Conservation (phyloP, 108 stramenopile species). For the Cyclostephanos invisitatus region DNA sequence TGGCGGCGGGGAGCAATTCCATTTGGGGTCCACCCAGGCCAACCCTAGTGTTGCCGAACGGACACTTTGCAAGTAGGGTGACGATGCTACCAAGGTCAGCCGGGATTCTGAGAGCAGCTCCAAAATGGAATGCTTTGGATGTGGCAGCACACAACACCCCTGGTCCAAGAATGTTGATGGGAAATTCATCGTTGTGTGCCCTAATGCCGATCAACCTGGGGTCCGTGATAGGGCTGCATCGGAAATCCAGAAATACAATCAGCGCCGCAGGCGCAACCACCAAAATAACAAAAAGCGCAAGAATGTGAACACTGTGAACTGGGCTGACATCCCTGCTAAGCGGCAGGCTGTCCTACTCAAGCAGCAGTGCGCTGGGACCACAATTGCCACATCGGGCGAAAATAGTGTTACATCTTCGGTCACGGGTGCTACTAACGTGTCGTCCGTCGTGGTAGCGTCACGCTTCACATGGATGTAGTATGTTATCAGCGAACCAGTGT, state of each 20-base stretch:
- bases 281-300: neutral
- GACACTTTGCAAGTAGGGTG: neutral
- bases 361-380: neutral
- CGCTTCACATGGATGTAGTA: too few relatives aligned
- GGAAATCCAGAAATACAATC: neutral
- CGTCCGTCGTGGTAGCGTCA: too few relatives aligned
- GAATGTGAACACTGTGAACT: neutral
- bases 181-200: too few relatives aligned
- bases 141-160: neutral
- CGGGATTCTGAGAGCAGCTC: neutral
- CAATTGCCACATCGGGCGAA: too few relatives aligned
- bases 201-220: too few relatives aligned
- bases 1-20: neutral
- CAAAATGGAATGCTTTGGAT: neutral
- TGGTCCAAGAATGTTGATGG: too few relatives aligned
- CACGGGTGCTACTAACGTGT: too few relatives aligned
- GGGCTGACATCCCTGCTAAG: neutral
- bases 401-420: too few relatives aligned
- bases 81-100: neutral
- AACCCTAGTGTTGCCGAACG: neutral
- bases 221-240: neutral
- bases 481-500: too few relatives aligned
- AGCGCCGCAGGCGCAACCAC: neutral
- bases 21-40: neutral
- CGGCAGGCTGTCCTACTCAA: neutral